Percentiles rank a stretch among this genome's conserved stretches.
Evolutionary conservation across 805 yeast species (phyloP).

Genomic region (Cyberlindnera misumaiensis): DNA sequence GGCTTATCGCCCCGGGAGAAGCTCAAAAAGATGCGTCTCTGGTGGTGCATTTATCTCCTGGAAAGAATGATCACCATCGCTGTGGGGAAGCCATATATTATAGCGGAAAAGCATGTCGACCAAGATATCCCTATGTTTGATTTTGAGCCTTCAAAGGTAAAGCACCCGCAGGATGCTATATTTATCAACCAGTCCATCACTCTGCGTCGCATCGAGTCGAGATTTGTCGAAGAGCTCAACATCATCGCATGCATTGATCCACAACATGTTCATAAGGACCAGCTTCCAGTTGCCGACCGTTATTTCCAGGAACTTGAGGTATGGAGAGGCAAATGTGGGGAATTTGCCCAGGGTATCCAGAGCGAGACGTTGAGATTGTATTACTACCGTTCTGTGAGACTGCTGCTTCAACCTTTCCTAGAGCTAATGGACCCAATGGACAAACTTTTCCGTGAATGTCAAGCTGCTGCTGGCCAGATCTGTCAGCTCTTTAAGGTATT

Average conservation of each 20-base stretch:
- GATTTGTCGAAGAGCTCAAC: slow-evolving; percentile 43
- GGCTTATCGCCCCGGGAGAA: slow-evolving; percentile 21
- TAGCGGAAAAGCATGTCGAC: slow-evolving; percentile 46
- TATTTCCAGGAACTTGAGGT: slow-evolving; percentile 48
- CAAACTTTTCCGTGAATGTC: slow-evolving; percentile 56
- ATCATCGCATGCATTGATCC: slow-evolving; percentile 30
- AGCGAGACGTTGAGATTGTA: slow-evolving; percentile 53
- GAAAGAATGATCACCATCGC: slow-evolving; percentile 59
- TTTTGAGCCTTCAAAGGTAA: slow-evolving; percentile 33
- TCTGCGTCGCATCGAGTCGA: slow-evolving; percentile 52
- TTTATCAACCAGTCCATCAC: slow-evolving; percentile 53
- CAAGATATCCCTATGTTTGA: slow-evolving; percentile 43
- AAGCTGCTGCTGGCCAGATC: slow-evolving; percentile 65
- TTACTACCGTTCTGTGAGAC: slow-evolving; percentile 53
- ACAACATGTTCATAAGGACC: slow-evolving; percentile 22
- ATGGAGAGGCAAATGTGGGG: slow-evolving; percentile 51
- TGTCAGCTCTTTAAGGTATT: slow-evolving; percentile 58
- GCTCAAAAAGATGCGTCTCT: slow-evolving; percentile 43
- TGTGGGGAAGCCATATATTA: slow-evolving; percentile 49
- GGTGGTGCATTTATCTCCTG: slow-evolving; percentile 59
- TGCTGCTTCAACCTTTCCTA: slow-evolving; percentile 56
- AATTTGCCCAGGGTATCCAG: slow-evolving; percentile 42
- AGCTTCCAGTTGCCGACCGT: slow-evolving; percentile 43
- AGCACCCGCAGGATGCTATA: slow-evolving; percentile 15
- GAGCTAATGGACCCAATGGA: slow-evolving; percentile 57